Base-by-base conservation (phyloP, 2,329 filamentous ascomycete species). In the Tolypocladium pustulatum region DNA sequence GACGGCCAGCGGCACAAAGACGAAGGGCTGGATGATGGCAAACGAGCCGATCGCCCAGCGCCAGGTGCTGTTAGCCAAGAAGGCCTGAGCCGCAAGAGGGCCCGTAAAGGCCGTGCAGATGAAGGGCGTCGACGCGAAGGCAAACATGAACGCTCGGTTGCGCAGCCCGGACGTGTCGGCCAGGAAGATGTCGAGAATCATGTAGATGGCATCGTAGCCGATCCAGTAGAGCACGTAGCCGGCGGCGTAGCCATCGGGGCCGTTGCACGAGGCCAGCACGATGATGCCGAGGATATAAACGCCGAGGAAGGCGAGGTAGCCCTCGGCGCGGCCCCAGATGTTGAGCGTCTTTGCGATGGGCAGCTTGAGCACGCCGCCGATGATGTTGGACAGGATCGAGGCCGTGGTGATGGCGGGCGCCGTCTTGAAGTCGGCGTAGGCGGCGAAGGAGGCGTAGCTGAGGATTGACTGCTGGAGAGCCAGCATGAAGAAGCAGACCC, bases 11-110 rank as follows among this genome's bases (percentile, higher is more conserved):
- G 88, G 87, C n/a, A 84, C 61, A 34, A 80, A 81, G 54, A 86
- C 77, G 43, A 80, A 71, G 1, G 86, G 86, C 4, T 84, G 75
- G 60, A 89, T 77, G 63, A 90, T 85, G 46, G 81, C 77, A 70
- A 87, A 89, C 62, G 79, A 76, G 43, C 85, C 87, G 65, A 85
- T 89, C 1, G 78, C 85, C 87, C 86, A 90, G 46, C 84, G 79
- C 25, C 59, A 63, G n/a, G 78, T 74, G 4, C 79, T 73, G 0
- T 74, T 66, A 49, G 46, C 46, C 46, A 85, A 73, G 61, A 87
- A 81, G 0, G 74, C 73, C 27, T 80, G 73, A 0, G 82, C 81
- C 58, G 86, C 80, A 43, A 76, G 79, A 1, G 83, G 79, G 2
- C 84, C 81, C 55, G 84, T 76, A 73, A 82, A 90, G 1, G 84